Evolutionary conservation across 192 early-diverging fungal species (phyloP).

Genomic region (Rhizoclosmatium globosum): DNA sequence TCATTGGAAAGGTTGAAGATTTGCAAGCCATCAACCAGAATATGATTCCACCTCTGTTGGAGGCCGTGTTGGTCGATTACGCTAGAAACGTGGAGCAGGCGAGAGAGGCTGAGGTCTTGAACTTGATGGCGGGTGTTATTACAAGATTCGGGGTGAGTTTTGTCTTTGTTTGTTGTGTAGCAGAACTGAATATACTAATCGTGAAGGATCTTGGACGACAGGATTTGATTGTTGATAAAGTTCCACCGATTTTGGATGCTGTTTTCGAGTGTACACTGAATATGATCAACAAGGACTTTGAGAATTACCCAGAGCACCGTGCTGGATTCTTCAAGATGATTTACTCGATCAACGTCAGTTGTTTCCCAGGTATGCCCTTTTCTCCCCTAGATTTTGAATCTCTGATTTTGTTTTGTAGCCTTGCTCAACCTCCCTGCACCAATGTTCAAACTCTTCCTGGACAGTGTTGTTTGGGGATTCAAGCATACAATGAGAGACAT

Average conservation of each 20-base stretch:
- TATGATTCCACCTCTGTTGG: slow-evolving; percentile 91
- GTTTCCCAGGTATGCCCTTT: slow-evolving; percentile 79
- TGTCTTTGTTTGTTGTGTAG: not conserved
- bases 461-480: slow-evolving; percentile 98
- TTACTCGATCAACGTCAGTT: slow-evolving; percentile 87
- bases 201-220: slow-evolving; percentile 31
- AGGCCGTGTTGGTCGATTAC: slow-evolving; percentile 91
- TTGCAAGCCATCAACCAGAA: slow-evolving; percentile 78
- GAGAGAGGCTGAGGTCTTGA: slow-evolving; percentile 96
- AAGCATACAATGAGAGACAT: slow-evolving; percentile 99
- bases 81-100: slow-evolving; percentile 86
- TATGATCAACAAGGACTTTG: slow-evolving; percentile 99
- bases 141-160: slow-evolving; percentile 73
- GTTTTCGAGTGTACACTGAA: slow-evolving; percentile 97
- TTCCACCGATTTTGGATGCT: slow-evolving; percentile 87
- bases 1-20: slow-evolving; percentile 89
- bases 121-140: slow-evolving; percentile 91
- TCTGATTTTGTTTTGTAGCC: slow-evolving; percentile 57
- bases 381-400: not conserved
- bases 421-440: slow-evolving; percentile 80
- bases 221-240: slow-evolving; percentile 81
- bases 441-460: slow-evolving; percentile 92
- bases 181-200: not conserved
- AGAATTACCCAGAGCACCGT: slow-evolving; percentile 97
- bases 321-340: slow-evolving; percentile 93